Evolutionary conservation across 1,139 yeast genomes (phyloP).

Genomic region (Blastobotrys raffinosifermentans): DNA sequence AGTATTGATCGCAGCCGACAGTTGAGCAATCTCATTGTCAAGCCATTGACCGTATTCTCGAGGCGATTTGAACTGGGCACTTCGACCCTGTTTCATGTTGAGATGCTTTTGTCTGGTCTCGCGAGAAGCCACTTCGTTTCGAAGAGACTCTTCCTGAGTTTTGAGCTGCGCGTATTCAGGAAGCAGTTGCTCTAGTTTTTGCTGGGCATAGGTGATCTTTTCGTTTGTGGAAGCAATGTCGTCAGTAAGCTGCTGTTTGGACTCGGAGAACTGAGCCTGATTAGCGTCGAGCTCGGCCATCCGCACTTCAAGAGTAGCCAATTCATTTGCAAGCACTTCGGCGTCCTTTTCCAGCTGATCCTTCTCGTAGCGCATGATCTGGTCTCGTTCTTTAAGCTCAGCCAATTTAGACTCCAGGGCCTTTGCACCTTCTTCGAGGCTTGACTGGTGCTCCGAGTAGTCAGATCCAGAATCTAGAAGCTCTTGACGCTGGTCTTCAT

Average conservation of each 20-base stretch:
- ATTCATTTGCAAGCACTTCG: slow-evolving; percentile 35
- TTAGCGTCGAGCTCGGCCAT: slow-evolving; percentile 22
- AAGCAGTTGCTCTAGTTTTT: slow-evolving; percentile 14
- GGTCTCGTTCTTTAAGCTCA: slow-evolving; percentile 37
- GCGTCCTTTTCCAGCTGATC: slow-evolving; percentile 45
- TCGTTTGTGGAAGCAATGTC: slow-evolving; percentile 9
- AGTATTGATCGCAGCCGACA: slow-evolving; percentile 34
- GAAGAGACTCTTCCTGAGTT: slow-evolving; percentile 39
- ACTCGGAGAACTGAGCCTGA: slow-evolving; percentile 11
- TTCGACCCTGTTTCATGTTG: slow-evolving; percentile 69
- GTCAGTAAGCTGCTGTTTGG: slow-evolving; percentile 10
- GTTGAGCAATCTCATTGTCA: slow-evolving; percentile 40
- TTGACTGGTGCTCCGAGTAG: slow-evolving; percentile 22
- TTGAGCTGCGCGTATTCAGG: slow-evolving; percentile 32
- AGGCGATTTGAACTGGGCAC: slow-evolving; percentile 50
- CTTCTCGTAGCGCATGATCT: slow-evolving; percentile 37
- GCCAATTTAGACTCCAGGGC: slow-evolving; percentile 45
- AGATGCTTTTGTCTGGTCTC: slow-evolving; percentile 56
- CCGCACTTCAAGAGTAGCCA: slow-evolving; percentile 33
- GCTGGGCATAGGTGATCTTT: slow-evolving; percentile 21
- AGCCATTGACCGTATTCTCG: slow-evolving; percentile 69
- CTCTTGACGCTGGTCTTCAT: slow-evolving; percentile 56
- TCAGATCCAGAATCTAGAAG: slow-evolving; percentile 39
- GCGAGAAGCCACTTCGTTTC: slow-evolving; percentile 40
- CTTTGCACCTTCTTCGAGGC: slow-evolving; percentile 47